These are phyloP conservation scores for Didymella keratinophila DNA, from an alignment of 2,329 filamentous ascomycete species.

Conservation along the genomic window DNA sequence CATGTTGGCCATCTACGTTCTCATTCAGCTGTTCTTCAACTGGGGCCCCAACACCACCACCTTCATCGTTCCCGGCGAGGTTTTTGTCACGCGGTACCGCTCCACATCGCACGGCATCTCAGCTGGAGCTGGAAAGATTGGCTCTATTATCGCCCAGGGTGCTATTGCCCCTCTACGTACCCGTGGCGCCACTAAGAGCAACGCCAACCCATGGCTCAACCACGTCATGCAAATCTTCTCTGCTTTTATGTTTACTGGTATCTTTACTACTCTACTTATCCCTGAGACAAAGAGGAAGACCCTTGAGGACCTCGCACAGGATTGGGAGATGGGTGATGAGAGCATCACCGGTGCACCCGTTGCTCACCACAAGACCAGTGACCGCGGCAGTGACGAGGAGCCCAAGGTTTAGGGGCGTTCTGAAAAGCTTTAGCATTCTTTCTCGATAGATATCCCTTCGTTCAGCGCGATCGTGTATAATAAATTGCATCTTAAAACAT, in stretches of 20 bases:
- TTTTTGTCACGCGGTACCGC: slow-evolving; percentile 60
- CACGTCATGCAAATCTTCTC: slow-evolving; percentile 80
- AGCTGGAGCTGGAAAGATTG: slow-evolving; percentile 58
- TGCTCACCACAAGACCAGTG: slow-evolving; percentile 26
- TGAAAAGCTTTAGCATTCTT: slow-evolving; percentile 1
- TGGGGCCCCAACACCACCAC: slow-evolving; percentile 59
- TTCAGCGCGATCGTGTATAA: slow-evolving; percentile 8
- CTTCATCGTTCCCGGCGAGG: slow-evolving; percentile 61
- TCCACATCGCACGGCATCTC: slow-evolving; percentile 61
- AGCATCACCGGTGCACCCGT: slow-evolving; percentile 39
- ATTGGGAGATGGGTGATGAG: slow-evolving; percentile 48
- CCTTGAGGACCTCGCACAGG: slow-evolving; percentile 70
- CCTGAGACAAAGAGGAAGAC: slow-evolving; percentile 80
- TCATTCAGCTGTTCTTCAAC: slow-evolving; percentile 62
- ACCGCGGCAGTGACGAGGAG: slow-evolving; percentile 35
- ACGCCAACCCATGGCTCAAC: slow-evolving; percentile 70
- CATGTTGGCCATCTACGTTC: slow-evolving; percentile 57
- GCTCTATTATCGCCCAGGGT: slow-evolving; percentile 59
- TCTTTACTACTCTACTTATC: slow-evolving; percentile 72
- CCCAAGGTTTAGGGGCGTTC: slow-evolving; percentile 15
- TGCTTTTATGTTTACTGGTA: slow-evolving; percentile 79
- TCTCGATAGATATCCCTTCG: slow-evolving; percentile 14
- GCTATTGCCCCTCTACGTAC: slow-evolving; percentile 59
- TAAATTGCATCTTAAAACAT: slow-evolving; percentile 8
- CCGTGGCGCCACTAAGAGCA: slow-evolving; percentile 56